Conservation (phyloP, 495 filamentous ascomycete genomes). For the Penicillium tannophilum region DNA sequence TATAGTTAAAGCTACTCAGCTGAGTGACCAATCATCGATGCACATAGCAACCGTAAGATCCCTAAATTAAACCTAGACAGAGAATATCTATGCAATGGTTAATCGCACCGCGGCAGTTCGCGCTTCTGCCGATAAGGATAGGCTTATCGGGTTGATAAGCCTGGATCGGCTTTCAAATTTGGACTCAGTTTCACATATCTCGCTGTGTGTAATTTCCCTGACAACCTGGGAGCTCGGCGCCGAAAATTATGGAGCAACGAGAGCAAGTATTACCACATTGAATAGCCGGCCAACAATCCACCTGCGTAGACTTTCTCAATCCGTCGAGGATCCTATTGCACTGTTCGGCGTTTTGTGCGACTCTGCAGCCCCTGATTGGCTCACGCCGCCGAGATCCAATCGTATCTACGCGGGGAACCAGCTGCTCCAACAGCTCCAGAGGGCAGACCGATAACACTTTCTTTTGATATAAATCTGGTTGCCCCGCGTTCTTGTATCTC, state of each 20-base stretch:
- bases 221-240: neutral
- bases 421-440: conserved; percentile 18
- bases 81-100: neutral
- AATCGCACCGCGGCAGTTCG: neutral
- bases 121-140: neutral
- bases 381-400: conserved; percentile 26
- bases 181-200: neutral
- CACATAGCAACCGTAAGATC: neutral
- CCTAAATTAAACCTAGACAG: neutral
- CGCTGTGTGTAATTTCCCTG: conserved; percentile 1
- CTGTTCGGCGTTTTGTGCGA: conserved; percentile 27
- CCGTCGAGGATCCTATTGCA: conserved; percentile 14
- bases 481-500: conserved; percentile 16
- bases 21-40: neutral
- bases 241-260: neutral
- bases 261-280: conserved; percentile 18
- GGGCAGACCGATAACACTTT: conserved; percentile 18
- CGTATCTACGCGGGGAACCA: conserved; percentile 27
- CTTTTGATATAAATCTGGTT: conserved; percentile 26
- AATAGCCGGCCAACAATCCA: conserved; percentile 7
- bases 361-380: conserved; percentile 18
- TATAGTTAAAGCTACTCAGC: neutral
- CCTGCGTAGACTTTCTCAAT: conserved; percentile 33
- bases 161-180: neutral
- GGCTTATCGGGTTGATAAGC: conserved; percentile 6